Evolutionary conservation across 1,284 basidiomycete species (phyloP).

Genomic region (Ustilago shanxiensis): DNA sequence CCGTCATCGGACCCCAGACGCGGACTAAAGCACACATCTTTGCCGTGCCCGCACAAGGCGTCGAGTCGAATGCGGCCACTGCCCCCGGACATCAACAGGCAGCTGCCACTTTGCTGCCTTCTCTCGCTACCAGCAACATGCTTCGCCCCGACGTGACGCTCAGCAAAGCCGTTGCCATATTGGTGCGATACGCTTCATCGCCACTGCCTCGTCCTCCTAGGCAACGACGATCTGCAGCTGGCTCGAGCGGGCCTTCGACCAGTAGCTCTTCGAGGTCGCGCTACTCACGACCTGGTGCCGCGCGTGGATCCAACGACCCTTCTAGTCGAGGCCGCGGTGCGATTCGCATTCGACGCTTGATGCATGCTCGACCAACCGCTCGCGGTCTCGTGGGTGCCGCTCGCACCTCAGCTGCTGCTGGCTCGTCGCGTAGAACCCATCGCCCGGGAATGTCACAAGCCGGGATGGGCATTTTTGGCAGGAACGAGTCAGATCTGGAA

Average conservation of each 20-base stretch:
- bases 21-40: conserved; percentile 51
- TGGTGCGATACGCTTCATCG: conserved; percentile 45
- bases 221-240: conserved; percentile 16
- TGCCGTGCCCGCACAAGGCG: conserved; percentile 40
- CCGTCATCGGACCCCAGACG: conserved; percentile 57
- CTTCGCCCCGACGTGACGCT: conserved; percentile 63
- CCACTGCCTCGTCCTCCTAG: conserved; percentile 34
- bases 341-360: conserved; percentile 6
- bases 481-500: conserved; percentile 53
- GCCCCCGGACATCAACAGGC: conserved; percentile 7
- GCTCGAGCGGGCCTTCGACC: conserved; percentile 15
- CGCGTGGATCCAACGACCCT: not conserved
- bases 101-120: conserved; percentile 40
- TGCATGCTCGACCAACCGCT: not conserved
- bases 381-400: conserved; percentile 5
- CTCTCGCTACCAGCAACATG: conserved; percentile 41
- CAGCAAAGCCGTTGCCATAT: conserved; percentile 56
- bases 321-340: conserved; percentile 9
- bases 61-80: conserved; percentile 20
- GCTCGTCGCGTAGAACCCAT: conserved; percentile 9
- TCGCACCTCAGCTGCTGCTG: conserved; percentile 2
- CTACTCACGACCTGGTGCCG: conserved; percentile 7
- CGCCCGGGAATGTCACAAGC: conserved; percentile 15
- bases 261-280: conserved; percentile 16
- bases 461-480: conserved; percentile 53